These are phyloP conservation scores for Diaporthe sp. DNA, from an alignment of 2,329 filamentous ascomycete genomes.

Conservation along the genomic window DNA sequence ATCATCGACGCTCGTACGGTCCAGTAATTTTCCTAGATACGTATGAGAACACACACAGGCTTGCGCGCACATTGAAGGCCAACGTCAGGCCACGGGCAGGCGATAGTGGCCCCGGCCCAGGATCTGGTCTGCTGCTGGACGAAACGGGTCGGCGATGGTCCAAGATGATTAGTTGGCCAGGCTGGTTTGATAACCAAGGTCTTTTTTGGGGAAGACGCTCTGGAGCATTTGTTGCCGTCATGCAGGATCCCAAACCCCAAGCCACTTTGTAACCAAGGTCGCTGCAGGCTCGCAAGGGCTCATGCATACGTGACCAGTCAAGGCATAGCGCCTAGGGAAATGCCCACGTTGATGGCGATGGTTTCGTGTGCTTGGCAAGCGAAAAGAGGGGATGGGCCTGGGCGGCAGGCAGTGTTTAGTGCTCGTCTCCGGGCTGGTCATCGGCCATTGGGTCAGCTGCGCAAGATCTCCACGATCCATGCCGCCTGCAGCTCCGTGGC, in stretches of 20 bases:
- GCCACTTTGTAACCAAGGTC: conserved; percentile 16
- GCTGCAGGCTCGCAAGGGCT: conserved; percentile 33
- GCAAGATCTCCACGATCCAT: conserved; percentile 37
- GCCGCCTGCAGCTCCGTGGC: conserved; percentile 36
- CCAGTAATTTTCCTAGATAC: neutral
- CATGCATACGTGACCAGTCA: conserved; percentile 34
- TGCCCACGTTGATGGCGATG: conserved; percentile 29
- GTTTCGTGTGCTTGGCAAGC: conserved; percentile 22
- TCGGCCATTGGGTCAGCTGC: conserved; percentile 38
- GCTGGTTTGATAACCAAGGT: neutral
- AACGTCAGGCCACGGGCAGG: conserved; percentile 11
- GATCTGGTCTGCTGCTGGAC: conserved; percentile 25
- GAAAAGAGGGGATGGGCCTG: conserved; percentile 17
- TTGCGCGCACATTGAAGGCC: neutral
- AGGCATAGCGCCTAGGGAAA: conserved; percentile 35
- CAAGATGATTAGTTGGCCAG: conserved; percentile 10
- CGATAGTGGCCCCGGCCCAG: conserved; percentile 3
- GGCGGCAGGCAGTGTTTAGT: conserved; percentile 34
- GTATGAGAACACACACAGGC: neutral
- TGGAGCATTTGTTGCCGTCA: conserved; percentile 28
- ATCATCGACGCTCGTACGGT: neutral
- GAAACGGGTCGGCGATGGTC: conserved; percentile 23
- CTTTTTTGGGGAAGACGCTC: neutral
- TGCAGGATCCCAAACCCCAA: conserved; percentile 32
- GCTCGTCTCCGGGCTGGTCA: conserved; percentile 31